Evolutionary conservation across 148 eudicot genomes (phyloP), one percentile per base, ranked within the genome.

Genomic region (Heliosperma pusillum): DNA sequence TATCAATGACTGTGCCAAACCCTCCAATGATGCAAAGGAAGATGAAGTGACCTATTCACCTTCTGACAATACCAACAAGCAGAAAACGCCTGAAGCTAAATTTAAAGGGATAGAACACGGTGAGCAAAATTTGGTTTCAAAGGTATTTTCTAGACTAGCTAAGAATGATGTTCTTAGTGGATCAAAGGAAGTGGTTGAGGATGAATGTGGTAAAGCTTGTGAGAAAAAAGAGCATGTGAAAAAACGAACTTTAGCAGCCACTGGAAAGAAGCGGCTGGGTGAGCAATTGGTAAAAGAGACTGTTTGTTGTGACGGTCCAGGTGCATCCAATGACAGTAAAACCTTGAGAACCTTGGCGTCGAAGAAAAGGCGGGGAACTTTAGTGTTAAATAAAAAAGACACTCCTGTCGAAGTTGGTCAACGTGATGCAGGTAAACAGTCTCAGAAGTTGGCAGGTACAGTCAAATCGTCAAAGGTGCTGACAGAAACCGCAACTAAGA

Each of bases 1-100:
- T 61, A 62, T 62, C 22, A 75, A 65, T 27, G 53, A 71, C 20
- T 15, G 40, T 68, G 70, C 77, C 62, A 72, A 47, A 70, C 71
- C 52, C 29, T 65, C 79, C 56, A 85, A 86, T 78, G 93, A 88
- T 62, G 85, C 92, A 45, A 77, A 56, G 57, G 85, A 71, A 72
- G 67, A 71, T 74, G 83, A 66, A 74, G 76, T 52, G 24, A 47
- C 68, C 30, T 57, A 63, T 67, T 58, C 78, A 67, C 70, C 64
- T 36, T 45, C 52, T 65, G 58, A 45, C 36, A 59, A 76, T 58
- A 78, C 55, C 44, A 25, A 30, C 53, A 71, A 70, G 62, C 80
- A 69, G 73, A 64, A 69, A 47, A 73, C 64, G 60, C 73, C 83
- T 71, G 81, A 45, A 27, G 33, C 73, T 60, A 76, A 52, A 61